Conservation (phyloP, 805 yeast species). For the Teunomyces atbi region DNA sequence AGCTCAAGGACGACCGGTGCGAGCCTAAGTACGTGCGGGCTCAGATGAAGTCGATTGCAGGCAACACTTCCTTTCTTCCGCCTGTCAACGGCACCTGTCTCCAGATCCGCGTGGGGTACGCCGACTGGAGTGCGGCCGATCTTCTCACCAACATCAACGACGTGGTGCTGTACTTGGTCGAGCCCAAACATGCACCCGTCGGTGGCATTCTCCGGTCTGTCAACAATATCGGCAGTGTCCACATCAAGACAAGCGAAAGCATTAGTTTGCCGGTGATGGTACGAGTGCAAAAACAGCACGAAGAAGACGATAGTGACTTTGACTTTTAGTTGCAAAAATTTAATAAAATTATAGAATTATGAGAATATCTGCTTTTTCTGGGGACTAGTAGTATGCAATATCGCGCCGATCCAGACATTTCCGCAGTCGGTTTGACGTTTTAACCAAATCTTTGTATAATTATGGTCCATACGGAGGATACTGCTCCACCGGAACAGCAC, state of each 20-base stretch:
- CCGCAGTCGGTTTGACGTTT: neutral
- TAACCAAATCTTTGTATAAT: neutral
- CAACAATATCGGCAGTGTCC: conserved; percentile 48
- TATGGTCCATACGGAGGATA: neutral
- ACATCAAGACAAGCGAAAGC: conserved; percentile 66
- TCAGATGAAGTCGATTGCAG: conserved; percentile 64
- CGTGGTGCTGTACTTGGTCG: conserved; percentile 48
- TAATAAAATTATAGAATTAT: neutral
- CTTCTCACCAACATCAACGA: conserved; percentile 53
- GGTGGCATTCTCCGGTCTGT: conserved; percentile 55
- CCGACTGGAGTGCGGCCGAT: conserved; percentile 42
- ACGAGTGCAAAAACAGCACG: conserved; percentile 9
- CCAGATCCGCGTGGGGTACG: conserved; percentile 57
- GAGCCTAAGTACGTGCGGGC: conserved; percentile 63
- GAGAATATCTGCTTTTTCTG: too few relatives aligned
- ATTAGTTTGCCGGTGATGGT: conserved; percentile 55
- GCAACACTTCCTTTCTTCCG: conserved; percentile 56
- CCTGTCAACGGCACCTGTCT: conserved; percentile 63
- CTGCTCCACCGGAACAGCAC: neutral
- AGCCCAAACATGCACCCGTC: conserved; percentile 45
- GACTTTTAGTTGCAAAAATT: conserved; percentile 14
- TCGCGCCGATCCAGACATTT: neutral
- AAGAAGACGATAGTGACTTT: conserved; percentile 23
- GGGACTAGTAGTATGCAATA: neutral
- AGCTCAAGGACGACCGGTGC: conserved; percentile 55